Evolutionary conservation across 1,284 basidiomycete species (phyloP), one percentile per base, ranked within the genome.

Genomic region (Naganishia cerealis): DNA sequence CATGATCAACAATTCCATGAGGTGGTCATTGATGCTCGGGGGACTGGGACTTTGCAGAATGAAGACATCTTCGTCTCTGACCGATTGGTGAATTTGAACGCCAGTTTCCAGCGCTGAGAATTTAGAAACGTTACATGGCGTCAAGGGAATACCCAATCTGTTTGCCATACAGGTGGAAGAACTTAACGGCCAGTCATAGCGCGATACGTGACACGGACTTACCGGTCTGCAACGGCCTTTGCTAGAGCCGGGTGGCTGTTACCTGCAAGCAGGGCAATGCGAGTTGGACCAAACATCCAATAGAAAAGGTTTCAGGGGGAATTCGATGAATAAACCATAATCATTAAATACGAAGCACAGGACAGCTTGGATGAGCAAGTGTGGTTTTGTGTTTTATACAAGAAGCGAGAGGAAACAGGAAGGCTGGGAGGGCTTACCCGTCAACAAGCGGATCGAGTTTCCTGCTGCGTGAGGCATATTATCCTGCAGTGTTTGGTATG

Each of bases 161-260:
- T 61, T 70, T 73, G 46, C 13, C 21, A 24, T 50, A 33, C 29
- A 33, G 2, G 50, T 72, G 24, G 66, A 63, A 52, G 40, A 62
- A 52, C 13, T 42, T 36, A 65, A 38, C 21, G 7, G 18, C 18
- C 24, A 15, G 8, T n/a, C 42, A 21, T 38, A 53, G 43, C 21
- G 53, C 21, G 29, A 54, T 15, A 52, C 24, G 50, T n/a, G 21
- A 12, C 12, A 9, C 8, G n/a, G 36, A 75, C 92, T 88, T 85
- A 96, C 94, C 94, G 88, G 84, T 94, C 89, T 76, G 93, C 91
- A 79, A 99, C 93, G 70, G 88, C 86, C 80, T 91, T 87, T 77
- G 95, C 95, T 82, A 99, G 90, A 86, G 93, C 91, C 72, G 94
- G 93, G 84, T 99, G 95, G 80, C 92, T 93, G 85, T 97, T 99